Base-by-base conservation (phyloP, 148 eudicot species). In the Fagopyrum homotropicum region DNA sequence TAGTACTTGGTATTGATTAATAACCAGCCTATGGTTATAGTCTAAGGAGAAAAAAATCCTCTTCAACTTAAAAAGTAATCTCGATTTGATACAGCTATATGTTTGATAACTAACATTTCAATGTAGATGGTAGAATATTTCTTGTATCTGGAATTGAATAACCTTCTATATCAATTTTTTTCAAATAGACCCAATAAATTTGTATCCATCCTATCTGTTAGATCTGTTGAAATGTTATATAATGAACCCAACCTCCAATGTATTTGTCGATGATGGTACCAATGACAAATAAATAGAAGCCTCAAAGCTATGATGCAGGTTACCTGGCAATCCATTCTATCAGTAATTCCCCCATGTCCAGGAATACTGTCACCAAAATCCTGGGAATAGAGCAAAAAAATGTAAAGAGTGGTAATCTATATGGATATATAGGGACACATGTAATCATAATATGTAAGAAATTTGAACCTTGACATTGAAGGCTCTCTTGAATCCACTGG, bases 321-420 rank as follows among this genome's bases (percentile, higher is more conserved):
- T 79, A 95, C 98, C 97, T 92, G 98, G 84, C 98, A 92, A 85
- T 92, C 98, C 98, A 95, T 95, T 85, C 98, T 79, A 79, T 95
- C 98, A 19, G 98, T 95, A 30, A 95, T 92, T 50, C 97, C 98
- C 76, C 98, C 98, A 80, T 95, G 97, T 56, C 98, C 98, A 74
- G 98, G 98, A 81, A 95, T 95, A 76, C 98, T 95, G 81, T 95
- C 96, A 78, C 98, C 98, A 77, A 95, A 95, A 85, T 95, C 98
- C 98, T 95, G 81, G 77, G 50, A 22, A 47, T 50, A 76, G 19
- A 52, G 9, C 15, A 54, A 2, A 5, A 45, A 61, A 15, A 51
- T 45, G 19, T 61, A 61, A 61, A 61, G 68, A 29, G 16, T 40
- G 30, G 6, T 17, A 26, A 61, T 26, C 44, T 61, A 40, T 61